Percentiles rank a stretch among this genome's conserved stretches.
phyloP scores from a whole-genome alignment of 1,284 basidiomycete species.

The Trichosporon inkin region DNA sequence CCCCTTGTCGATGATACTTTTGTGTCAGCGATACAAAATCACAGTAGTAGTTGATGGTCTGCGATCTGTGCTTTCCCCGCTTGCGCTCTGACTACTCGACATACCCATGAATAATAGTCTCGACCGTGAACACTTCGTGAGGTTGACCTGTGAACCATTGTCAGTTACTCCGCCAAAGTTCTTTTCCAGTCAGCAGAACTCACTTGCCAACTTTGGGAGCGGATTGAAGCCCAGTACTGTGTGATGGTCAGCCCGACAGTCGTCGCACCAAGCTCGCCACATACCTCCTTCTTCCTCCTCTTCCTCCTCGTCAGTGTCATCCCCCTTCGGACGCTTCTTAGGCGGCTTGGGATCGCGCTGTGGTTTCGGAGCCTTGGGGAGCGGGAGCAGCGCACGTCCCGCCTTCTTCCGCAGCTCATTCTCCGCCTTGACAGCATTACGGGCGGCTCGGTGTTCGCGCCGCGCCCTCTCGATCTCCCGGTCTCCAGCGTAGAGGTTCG shows the following conservation, averaged over 20 bases:
- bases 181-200: neutral
- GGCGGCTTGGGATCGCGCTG: constrained; percentile 10
- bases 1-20: neutral
- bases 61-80: neutral
- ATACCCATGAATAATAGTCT: neutral
- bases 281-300: constrained; percentile 36
- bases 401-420: constrained; percentile 27
- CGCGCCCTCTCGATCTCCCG: constrained; percentile 18
- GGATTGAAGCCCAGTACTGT: constrained; percentile 36
- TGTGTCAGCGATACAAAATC: neutral
- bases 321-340: neutral
- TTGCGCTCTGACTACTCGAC: neutral
- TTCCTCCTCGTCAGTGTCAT: neutral
- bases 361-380: constrained; percentile 20
- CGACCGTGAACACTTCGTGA: neutral
- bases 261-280: constrained; percentile 8
- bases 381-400: constrained; percentile 17
- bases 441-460: constrained; percentile 11
- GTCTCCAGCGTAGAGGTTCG: constrained; percentile 24
- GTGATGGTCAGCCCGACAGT: neutral
- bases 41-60: too few species aligned
- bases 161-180: neutral
- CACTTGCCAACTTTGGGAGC: constrained; percentile 30
- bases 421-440: constrained; percentile 11
- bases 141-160: neutral